A percentile compares a stretch with the other conserved stretches of the same genome.
Conservation (phyloP, 1,284 basidiomycete species). For the Irpex sp. region DNA sequence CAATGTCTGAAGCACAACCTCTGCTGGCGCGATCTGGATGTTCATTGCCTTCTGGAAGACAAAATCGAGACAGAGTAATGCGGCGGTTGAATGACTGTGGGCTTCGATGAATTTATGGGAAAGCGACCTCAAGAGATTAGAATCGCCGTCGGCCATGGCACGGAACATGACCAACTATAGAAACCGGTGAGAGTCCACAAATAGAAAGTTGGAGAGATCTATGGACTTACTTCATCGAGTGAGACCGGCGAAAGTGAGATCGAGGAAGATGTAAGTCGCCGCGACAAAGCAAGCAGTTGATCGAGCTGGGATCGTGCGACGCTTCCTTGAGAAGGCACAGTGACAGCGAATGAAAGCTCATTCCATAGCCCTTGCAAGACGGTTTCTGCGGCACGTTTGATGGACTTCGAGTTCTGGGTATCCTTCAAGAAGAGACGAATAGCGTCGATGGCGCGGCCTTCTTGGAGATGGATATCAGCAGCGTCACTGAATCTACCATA, state of each 20-base stretch:
- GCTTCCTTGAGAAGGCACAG: conserved; percentile 5
- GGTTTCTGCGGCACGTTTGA: conserved; percentile 17
- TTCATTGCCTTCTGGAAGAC: conserved; percentile 26
- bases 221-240: neutral
- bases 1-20: conserved; percentile 28
- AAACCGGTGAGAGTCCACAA: neutral
- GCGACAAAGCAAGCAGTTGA: neutral
- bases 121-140: neutral
- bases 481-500: conserved; percentile 46
- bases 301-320: neutral
- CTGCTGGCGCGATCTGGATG: conserved; percentile 17
- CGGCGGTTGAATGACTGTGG: conserved; percentile 27
- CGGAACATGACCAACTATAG: neutral
- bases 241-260: neutral
- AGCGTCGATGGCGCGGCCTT: conserved; percentile 48
- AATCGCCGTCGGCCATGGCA: neutral
- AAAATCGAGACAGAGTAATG: conserved; percentile 41
- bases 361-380: conserved; percentile 27
- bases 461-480: conserved; percentile 48
- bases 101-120: conserved; percentile 21
- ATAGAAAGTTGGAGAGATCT: neutral
- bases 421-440: conserved; percentile 41
- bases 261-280: neutral
- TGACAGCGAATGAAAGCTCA: conserved; percentile 24
- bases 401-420: neutral